A percentile compares a stretch with the other conserved stretches of the same genome.
Conservation (phyloP, 2,329 filamentous ascomycete species). For the Aspergillus thermomutatus region DNA sequence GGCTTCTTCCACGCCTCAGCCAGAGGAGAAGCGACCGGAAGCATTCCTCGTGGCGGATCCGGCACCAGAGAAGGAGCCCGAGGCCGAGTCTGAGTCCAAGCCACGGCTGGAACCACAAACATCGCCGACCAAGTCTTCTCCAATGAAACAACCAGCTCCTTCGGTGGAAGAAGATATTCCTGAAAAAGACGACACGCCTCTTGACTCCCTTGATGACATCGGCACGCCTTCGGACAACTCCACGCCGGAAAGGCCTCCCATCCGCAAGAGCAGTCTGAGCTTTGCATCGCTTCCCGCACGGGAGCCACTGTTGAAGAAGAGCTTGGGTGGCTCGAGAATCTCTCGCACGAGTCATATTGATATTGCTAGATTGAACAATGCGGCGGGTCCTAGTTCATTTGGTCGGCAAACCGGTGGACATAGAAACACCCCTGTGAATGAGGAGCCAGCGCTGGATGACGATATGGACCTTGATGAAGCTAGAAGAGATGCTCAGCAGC, state of each 20-base stretch:
- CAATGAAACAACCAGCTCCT: slow-evolving; percentile 6
- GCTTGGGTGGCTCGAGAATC: slow-evolving; percentile 64
- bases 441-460: slow-evolving; percentile 46
- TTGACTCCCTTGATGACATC: slow-evolving; percentile 44
- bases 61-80: background rate
- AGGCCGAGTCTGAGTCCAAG: slow-evolving; percentile 1
- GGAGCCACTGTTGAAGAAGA: slow-evolving; percentile 85
- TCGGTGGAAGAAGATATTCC: slow-evolving; percentile 20
- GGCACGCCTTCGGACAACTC: slow-evolving; percentile 48
- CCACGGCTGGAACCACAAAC: slow-evolving; percentile 6
- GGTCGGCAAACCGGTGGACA: slow-evolving; percentile 67
- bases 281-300: slow-evolving; percentile 90
- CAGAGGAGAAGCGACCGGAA: slow-evolving; percentile 8
- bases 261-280: slow-evolving; percentile 91
- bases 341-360: slow-evolving; percentile 79
- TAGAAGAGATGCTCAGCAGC: slow-evolving; percentile 45
- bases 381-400: slow-evolving; percentile 68
- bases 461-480: slow-evolving; percentile 53
- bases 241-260: slow-evolving; percentile 58
- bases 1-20: slow-evolving; percentile 10
- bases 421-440: slow-evolving; percentile 33
- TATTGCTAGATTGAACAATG: slow-evolving; percentile 42
- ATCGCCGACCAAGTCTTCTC: slow-evolving; percentile 16
- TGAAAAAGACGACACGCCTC: slow-evolving; percentile 29
- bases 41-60: background rate